phyloP scores from a whole-genome alignment of 208 protist species.

The Leishmania aethiopica region DNA sequence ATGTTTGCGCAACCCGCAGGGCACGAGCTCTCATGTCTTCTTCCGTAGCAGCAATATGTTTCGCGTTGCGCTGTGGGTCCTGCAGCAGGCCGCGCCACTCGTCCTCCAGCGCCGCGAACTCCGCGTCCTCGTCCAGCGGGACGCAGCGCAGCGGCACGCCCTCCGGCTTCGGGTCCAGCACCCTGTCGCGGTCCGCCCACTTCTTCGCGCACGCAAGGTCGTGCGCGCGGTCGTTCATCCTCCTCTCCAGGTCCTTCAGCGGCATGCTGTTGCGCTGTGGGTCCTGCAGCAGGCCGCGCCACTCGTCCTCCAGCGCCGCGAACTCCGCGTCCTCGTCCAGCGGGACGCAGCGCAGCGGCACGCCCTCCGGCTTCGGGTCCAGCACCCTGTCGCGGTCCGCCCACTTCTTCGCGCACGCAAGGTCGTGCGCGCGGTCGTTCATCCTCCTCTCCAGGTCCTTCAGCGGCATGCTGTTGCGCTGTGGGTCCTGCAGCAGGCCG shows the following conservation, averaged over 20 bases:
- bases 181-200: constrained; percentile 35
- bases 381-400: constrained; percentile 39
- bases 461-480: neutral
- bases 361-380: constrained; percentile 47
- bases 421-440: constrained; percentile 48
- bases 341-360: constrained; percentile 36
- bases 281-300: constrained; percentile 12
- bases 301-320: constrained; percentile 28
- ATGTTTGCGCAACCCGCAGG: too few species aligned
- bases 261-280: neutral
- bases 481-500: constrained; percentile 9
- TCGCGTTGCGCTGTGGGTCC: constrained; percentile 5
- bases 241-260: neutral
- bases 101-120: constrained; percentile 37
- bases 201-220: constrained; percentile 49
- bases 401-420: constrained; percentile 44
- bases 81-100: constrained; percentile 20
- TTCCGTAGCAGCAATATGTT: constrained; percentile 6
- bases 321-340: constrained; percentile 49
- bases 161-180: constrained; percentile 47
- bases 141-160: constrained; percentile 51
- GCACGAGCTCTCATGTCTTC: neutral
- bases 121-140: constrained; percentile 39
- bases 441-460: constrained; percentile 35
- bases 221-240: constrained; percentile 28